phyloP scores from a whole-genome alignment of 1,284 basidiomycete species.

The Fomitopsis pinicola region DNA sequence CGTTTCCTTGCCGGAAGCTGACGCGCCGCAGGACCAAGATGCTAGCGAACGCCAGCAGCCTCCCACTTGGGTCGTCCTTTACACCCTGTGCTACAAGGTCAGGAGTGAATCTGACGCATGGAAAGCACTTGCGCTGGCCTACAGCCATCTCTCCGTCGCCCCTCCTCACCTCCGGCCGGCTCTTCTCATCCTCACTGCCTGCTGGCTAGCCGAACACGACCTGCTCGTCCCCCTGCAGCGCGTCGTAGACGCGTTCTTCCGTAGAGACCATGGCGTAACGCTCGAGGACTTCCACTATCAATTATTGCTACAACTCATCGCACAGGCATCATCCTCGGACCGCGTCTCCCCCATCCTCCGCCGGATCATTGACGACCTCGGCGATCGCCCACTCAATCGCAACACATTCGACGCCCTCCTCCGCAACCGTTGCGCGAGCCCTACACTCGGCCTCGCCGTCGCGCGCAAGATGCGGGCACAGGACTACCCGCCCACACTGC shows the following conservation, averaged over 20 bases:
- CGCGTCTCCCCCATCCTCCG: conserved; percentile 34
- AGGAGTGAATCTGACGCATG: conserved; percentile 37
- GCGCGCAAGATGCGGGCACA: conserved; percentile 39
- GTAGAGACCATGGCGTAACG: conserved; percentile 28
- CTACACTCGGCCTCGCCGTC: conserved; percentile 44
- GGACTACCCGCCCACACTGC: conserved; percentile 33
- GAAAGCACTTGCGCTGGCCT: conserved; percentile 33
- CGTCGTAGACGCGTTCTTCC: conserved; percentile 42
- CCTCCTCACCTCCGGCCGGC: conserved; percentile 34
- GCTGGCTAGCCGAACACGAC: conserved; percentile 45
- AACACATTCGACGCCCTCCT: conserved; percentile 45
- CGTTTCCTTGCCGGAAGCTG: neutral
- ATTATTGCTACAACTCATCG: conserved; percentile 48
- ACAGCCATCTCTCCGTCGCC: conserved; percentile 30
- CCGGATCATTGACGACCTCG: conserved; percentile 38
- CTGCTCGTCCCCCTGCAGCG: conserved; percentile 39
- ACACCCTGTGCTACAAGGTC: conserved; percentile 46
- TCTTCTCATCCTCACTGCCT: conserved; percentile 42
- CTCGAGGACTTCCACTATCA: conserved; percentile 41
- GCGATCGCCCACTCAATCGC: conserved; percentile 32
- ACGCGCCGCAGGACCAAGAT: neutral
- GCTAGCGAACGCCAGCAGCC: conserved; percentile 5
- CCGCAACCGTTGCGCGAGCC: conserved; percentile 42
- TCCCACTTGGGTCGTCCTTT: conserved; percentile 52
- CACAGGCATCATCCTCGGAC: neutral